A percentile compares a stretch with the other conserved stretches of the same genome.
phyloP scores from a whole-genome alignment of 2,329 filamentous ascomycete genomes.

The Sphaerulina musiva region DNA sequence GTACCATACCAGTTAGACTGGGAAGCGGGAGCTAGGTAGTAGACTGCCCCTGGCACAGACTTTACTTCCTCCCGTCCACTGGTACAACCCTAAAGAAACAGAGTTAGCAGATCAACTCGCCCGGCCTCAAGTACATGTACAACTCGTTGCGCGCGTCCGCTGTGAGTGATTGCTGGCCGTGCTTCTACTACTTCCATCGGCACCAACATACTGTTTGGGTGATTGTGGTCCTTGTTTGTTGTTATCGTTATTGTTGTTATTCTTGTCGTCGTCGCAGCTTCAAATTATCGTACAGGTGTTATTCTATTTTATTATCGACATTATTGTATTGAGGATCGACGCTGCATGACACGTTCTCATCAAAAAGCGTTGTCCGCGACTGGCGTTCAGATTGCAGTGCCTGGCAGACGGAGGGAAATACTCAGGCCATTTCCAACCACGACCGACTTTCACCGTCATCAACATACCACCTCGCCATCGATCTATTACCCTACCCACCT shows the following conservation, averaged over 20 bases:
- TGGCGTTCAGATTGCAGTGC: not conserved
- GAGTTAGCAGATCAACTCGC: not conserved
- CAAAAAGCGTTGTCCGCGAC: not conserved
- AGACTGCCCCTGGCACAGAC: not conserved
- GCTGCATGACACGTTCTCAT: not conserved
- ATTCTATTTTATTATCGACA: not conserved
- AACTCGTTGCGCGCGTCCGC: too few species aligned
- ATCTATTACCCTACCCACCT: not conserved
- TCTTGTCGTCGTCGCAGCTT: not conserved
- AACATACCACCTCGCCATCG: not conserved
- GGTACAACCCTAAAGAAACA: not conserved
- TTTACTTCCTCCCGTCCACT: not conserved
- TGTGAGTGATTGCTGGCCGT: too few species aligned
- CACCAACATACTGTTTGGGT: too few species aligned
- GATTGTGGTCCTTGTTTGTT: not conserved
- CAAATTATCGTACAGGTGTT: not conserved
- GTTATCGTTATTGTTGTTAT: not conserved
- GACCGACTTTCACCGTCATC: not conserved
- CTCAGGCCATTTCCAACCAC: not conserved
- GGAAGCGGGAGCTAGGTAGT: not conserved
- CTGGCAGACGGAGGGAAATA: not conserved
- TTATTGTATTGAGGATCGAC: not conserved
- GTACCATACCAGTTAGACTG: not conserved
- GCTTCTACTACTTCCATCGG: too few species aligned
- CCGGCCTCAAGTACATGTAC: too few species aligned